Conservation (phyloP, 108 stramenopile species). For the Cyclostephanos tholiformis region DNA sequence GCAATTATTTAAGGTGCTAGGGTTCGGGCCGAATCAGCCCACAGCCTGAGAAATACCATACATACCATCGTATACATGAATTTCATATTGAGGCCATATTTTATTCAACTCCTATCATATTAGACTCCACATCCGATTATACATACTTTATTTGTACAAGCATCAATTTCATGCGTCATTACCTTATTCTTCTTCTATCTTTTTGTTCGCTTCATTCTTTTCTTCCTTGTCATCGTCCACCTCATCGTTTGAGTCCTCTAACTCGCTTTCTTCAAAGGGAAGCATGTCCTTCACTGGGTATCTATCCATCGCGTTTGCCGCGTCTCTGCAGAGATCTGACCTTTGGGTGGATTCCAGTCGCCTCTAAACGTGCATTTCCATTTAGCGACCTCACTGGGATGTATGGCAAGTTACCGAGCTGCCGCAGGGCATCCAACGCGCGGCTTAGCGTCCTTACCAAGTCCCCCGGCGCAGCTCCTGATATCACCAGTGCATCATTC, state of each 20-base stretch:
- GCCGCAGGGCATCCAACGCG: conserved; percentile 80
- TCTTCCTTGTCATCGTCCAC: conserved; percentile 31
- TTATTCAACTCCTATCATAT: too few species aligned
- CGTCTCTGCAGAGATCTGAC: conserved; percentile 70
- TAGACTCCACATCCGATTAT: neutral
- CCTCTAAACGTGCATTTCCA: conserved; percentile 37
- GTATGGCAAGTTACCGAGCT: conserved; percentile 70
- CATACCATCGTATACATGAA: too few species aligned
- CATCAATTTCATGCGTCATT: neutral
- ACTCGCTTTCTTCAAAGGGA: conserved; percentile 63
- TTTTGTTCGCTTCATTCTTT: too few species aligned
- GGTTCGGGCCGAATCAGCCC: too few species aligned
- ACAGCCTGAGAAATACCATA: too few species aligned
- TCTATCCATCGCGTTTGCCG: conserved; percentile 70
- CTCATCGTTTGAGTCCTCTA: conserved; percentile 24
- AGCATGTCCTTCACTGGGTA: conserved; percentile 86
- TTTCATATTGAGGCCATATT: too few species aligned
- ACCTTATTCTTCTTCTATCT: conserved; percentile 3
- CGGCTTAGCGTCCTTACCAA: conserved; percentile 70
- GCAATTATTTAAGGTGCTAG: too few species aligned
- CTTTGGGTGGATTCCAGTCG: conserved; percentile 69
- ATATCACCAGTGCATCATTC: conserved; percentile 74
- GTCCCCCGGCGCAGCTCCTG: conserved; percentile 79
- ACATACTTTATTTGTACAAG: neutral
- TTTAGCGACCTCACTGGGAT: conserved; percentile 58